A percentile compares a stretch with the other conserved stretches of the same genome.
These are phyloP conservation scores for Aspergillus luchuensis DNA, from an alignment of 2,329 filamentous ascomycete genomes.

Conservation along the genomic window DNA sequence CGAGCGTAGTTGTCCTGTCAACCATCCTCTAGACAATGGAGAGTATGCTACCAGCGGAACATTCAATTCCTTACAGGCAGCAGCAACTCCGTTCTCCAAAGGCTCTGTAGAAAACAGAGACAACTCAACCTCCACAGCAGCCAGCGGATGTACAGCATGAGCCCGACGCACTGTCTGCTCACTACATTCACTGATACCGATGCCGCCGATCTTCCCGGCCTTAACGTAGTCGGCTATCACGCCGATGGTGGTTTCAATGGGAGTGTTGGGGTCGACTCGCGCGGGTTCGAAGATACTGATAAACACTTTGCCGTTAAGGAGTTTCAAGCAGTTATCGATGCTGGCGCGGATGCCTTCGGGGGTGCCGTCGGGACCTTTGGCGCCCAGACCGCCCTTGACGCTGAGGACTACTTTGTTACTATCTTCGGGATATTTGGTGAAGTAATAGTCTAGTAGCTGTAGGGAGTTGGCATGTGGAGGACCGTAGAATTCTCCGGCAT, in stretches of 20 bases:
- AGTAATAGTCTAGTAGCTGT: slow-evolving; percentile 19
- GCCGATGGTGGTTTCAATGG: slow-evolving; percentile 10
- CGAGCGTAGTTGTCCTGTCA: slow-evolving; percentile 56
- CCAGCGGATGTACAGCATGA: slow-evolving; percentile 12
- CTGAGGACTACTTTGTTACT: slow-evolving; percentile 12
- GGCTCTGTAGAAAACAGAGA: slow-evolving; percentile 13
- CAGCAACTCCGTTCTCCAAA: slow-evolving; percentile 45
- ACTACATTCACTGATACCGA: slow-evolving; percentile 13
- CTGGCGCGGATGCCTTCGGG: slow-evolving; percentile 11
- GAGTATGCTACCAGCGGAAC: slow-evolving; percentile 75
- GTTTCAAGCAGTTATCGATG: slow-evolving; percentile 5
- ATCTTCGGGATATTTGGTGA: slow-evolving; percentile 13
- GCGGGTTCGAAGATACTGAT: slow-evolving; percentile 19
- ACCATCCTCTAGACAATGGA: slow-evolving; percentile 64
- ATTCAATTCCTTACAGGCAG: slow-evolving; percentile 61
- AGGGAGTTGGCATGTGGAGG: slow-evolving; percentile 26
- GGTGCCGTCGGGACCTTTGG: background rate
- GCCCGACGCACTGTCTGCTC: slow-evolving; percentile 12
- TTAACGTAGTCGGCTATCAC: slow-evolving; percentile 12
- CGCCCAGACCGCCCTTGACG: slow-evolving; percentile 9
- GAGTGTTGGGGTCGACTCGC: slow-evolving; percentile 9
- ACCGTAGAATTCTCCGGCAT: slow-evolving; percentile 29
- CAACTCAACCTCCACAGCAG: slow-evolving; percentile 8
- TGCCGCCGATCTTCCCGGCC: slow-evolving; percentile 16
- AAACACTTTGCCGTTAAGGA: slow-evolving; percentile 15